Base-by-base conservation (phyloP, 2,329 filamentous ascomycete genomes). In the Penicillium sp. region DNA sequence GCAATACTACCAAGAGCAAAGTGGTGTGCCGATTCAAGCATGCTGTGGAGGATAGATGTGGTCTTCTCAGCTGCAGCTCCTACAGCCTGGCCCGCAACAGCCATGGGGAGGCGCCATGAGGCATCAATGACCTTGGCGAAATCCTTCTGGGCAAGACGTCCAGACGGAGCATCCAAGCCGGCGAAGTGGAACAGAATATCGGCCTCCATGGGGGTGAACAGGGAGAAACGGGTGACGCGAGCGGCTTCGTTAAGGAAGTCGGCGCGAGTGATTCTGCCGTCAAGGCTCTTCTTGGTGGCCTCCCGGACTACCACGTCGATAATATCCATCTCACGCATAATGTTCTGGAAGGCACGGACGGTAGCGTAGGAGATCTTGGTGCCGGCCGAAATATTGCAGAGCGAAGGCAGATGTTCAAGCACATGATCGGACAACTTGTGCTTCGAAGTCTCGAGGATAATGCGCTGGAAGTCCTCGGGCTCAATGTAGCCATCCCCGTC, bases 111-210 rank as follows among this genome's bases (percentile, higher is more conserved):
- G 63, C 90, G 87, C 92, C 93, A 99, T 42, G 91, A 90, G 0
- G 94, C 86, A 71, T 99, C 94, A 47, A 99, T 85, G 22, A 99
- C 94, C 77, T 96, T 96, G 66, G 90, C 86, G 71, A 99, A 99
- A 76, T 97, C 92, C 57, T 79, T 77, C 43, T 96, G 81, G 29
- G 89, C 85, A 1, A 99, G 85, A 48, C 91, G 85, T 20, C 92
- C 94, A 1, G 92, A 93, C 3, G 91, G 89, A 67, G 94, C 88
- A 70, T 97, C 91, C 52, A 97, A 82, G 59, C 92, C 90, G 57
- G 94, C 94, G 74, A 99, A 99, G 78, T 97, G 94, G 82, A 99
- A 99, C 40, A 99, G 85, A 60, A 99, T 96, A 70, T 99, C 94
- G 40, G 93, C 92, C 76, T 99, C 94, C 92, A 97, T 97, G 12